phyloP scores from a whole-genome alignment of 2,329 filamentous ascomycete species.

The Monilinia laxa region DNA sequence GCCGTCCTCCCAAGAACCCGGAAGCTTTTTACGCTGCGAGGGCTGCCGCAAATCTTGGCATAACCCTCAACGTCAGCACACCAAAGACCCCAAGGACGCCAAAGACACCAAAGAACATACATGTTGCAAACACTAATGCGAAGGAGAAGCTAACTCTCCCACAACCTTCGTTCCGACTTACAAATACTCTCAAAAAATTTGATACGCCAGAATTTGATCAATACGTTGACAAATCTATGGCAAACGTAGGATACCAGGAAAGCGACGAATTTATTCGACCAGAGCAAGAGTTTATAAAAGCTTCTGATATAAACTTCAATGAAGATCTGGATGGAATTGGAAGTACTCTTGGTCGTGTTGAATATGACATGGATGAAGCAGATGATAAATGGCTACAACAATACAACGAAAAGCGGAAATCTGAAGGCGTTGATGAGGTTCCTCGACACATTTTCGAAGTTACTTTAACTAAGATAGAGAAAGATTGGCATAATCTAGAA shows the following conservation, averaged over 20 bases:
- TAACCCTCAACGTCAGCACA: constrained; percentile 18
- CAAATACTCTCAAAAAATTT: constrained; percentile 75
- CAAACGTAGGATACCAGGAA: constrained; percentile 92
- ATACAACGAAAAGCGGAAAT: constrained; percentile 74
- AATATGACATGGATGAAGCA: constrained; percentile 99
- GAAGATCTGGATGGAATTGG: constrained; percentile 56
- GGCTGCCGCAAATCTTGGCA: constrained; percentile 41
- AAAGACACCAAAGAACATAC: constrained; percentile 64
- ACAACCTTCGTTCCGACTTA: constrained; percentile 70
- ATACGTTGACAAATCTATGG: constrained; percentile 96
- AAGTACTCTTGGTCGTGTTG: constrained; percentile 72
- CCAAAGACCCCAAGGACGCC: constrained; percentile 51
- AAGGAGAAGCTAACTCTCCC: constrained; percentile 79
- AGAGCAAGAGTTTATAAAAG: constrained; percentile 68
- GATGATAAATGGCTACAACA: constrained; percentile 93
- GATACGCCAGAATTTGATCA: constrained; percentile 85
- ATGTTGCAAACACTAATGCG: constrained; percentile 75
- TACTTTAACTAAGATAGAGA: constrained; percentile 97
- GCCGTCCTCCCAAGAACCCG: constrained; percentile 62
- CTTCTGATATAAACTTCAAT: constrained; percentile 57
- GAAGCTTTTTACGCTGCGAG: constrained; percentile 57
- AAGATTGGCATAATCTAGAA: constrained; percentile 95
- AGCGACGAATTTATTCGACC: constrained; percentile 84
- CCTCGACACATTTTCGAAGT: constrained; percentile 95
- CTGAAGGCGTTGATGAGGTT: constrained; percentile 74